Evolutionary conservation across 345 rosid genomes (phyloP), one percentile per base, ranked within the genome.

Genomic region (Populus ilicifolia): DNA sequence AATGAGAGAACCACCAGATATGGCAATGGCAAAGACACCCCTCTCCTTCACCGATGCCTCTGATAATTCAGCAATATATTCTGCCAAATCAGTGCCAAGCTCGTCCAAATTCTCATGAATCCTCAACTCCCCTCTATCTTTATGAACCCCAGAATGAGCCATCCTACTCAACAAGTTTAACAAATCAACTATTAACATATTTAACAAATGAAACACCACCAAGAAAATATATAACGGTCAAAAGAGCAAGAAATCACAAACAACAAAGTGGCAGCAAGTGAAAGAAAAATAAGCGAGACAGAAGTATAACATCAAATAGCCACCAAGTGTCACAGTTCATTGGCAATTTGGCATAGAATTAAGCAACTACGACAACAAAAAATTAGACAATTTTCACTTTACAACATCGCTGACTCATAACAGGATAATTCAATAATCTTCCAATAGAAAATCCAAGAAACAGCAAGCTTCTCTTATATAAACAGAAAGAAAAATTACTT

Each of bases 1-100:
- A 75, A 93, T 86, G 87, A 93, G 91, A 79, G 94, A 91, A 82
- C 94, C 98, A 77, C 97, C 98, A 54, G 97, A 93, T 68, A 94
- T 82, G 65, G 90, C 98, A 80, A 93, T 85, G 80, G 94, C 90
- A 87, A 93, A 91, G 75, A 84, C 87, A 8, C 94, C 97, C 62
- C 94, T 86, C 48, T 94, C 97, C 86, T 91, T 90, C 75, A 91
- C 94, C 0, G 92, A 90, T 21, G 89, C 89, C 83, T 94, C 97
- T 33, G 97, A 94, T 79, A 93, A 73, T 76, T 89, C 93, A 76
- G 94, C 95, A 87, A 93, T 83, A 79, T 89, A 90, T 79, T 91
- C 97, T 21, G 91, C 98, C 88, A 94, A 91, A 84, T 84, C 93
- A 25, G 89, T 88, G 82, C 85, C 84, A 70, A 94, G 89, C 79